A percentile compares a stretch with the other conserved stretches of the same genome.
Conservation (phyloP, 2,329 filamentous ascomycete genomes). For the Trichoderma sp. region DNA sequence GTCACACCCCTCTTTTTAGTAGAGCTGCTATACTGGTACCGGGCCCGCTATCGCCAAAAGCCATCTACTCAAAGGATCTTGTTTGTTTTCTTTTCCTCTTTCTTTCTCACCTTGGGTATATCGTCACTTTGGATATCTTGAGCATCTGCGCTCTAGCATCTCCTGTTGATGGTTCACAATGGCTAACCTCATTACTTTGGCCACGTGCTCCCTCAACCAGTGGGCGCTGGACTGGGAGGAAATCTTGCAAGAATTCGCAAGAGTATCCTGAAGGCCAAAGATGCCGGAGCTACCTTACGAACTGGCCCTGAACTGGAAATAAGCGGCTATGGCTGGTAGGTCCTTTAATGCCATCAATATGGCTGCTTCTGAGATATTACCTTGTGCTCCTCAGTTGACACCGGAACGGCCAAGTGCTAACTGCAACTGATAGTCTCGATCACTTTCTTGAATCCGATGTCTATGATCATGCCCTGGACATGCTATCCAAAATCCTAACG, state of each 20-base stretch:
- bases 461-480: conserved; percentile 37
- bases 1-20: background rate
- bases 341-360: background rate
- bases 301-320: conserved; percentile 59
- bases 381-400: background rate
- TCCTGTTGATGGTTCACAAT: background rate
- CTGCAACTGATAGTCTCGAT: conserved; percentile 51
- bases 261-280: conserved; percentile 62
- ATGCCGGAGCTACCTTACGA: conserved; percentile 61
- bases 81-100: background rate
- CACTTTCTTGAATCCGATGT: conserved; percentile 56
- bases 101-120: background rate
- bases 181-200: conserved; percentile 7
- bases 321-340: conserved; percentile 35
- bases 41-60: background rate
- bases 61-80: background rate
- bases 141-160: no score
- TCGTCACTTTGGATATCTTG: background rate
- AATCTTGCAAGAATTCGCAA: conserved; percentile 65
- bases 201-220: conserved; percentile 15
- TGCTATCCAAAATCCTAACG: conserved; percentile 36
- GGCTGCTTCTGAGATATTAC: background rate
- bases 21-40: background rate
- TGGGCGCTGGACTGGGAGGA: conserved; percentile 42
- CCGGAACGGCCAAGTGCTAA: background rate